These are phyloP conservation scores for Dendrobium officinale DNA, from an alignment of 106 monocot species.

Conservation along the genomic window DNA sequence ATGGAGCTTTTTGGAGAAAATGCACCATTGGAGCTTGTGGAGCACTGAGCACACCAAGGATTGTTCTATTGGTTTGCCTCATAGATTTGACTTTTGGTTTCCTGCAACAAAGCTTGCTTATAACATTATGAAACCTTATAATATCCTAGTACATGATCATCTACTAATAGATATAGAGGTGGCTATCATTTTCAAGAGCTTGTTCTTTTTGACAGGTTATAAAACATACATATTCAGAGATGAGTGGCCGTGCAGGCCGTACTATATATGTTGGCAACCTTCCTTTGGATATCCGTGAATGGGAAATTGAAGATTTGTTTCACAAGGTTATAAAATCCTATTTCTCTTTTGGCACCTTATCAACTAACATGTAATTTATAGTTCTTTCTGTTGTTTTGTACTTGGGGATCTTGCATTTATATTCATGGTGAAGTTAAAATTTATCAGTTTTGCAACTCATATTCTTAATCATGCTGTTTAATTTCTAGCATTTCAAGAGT, in stretches of 20 bases:
- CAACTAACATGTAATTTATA: neutral
- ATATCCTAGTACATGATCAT: neutral
- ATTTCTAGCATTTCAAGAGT: neutral
- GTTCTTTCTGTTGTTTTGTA: neutral
- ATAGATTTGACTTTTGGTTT: constrained; percentile 25
- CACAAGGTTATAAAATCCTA: constrained; percentile 50
- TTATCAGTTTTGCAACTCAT: neutral
- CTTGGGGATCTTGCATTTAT: neutral
- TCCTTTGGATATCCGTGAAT: constrained; percentile 64
- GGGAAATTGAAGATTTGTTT: constrained; percentile 78
- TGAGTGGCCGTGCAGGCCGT: constrained; percentile 57
- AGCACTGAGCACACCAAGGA: constrained; percentile 44
- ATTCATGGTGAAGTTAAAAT: neutral
- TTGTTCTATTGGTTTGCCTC: constrained; percentile 55
- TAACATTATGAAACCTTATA: neutral
- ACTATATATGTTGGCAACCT: constrained; percentile 90
- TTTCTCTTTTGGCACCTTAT: constrained; percentile 5
- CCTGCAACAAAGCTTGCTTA: constrained; percentile 1
- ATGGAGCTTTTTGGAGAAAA: constrained; percentile 48
- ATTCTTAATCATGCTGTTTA: neutral
- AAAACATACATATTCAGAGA: constrained; percentile 13
- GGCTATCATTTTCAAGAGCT: neutral
- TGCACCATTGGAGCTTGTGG: constrained; percentile 63
- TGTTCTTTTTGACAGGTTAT: constrained; percentile 14
- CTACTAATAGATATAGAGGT: neutral